Base-by-base conservation (phyloP, 257 asterid genomes). In the Solanum peruvianum region DNA sequence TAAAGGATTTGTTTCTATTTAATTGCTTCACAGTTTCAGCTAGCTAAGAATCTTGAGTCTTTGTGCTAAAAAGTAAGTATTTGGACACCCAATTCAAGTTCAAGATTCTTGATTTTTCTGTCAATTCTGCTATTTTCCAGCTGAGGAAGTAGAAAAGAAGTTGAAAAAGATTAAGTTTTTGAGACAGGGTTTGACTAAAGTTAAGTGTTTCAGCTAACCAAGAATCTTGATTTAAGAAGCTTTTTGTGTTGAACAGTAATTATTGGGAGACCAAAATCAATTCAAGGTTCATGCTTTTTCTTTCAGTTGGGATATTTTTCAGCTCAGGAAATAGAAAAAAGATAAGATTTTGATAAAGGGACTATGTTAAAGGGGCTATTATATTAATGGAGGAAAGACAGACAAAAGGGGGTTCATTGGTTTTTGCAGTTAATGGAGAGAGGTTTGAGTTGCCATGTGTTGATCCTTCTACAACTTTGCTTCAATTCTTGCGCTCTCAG, bases 401-500 rank as follows among this genome's bases (percentile, higher is more conserved):
- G 47, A 88, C 33, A 72, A 77, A 25, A 69, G 92, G 87, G 39
- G 75, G 44, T 41, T 89, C 78, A 33, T 71, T 96, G 85, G 91
- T 91, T 45, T 95, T 95, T 88, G 91, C 95, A 13, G 92, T 94
- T 33, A 95, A 95, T 88, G 96, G 98, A 1, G 92, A 91, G 91
- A 92, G 90, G 75, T 95, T 92, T 89, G 95, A 94, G 92, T 90
- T 94, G 64, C 85, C 93, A 9, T 88, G 84, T 33, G 15, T 90
- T 82, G 94, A 94, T 72, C 95, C 98, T 45, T 93, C 98, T 31
- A 95, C 95, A 31, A 93, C 97, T 90, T 87, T 93, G 89, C 94
- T 95, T 44, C 91, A 95, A 31, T 95, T 95, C 89, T 90, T 95
- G 92, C 96, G 97, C 71, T 81, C 90, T n/a, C 66, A 86, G 11